These are phyloP conservation scores for Pichia terricola DNA, from an alignment of 1,139 yeast genomes.

Conservation along the genomic window DNA sequence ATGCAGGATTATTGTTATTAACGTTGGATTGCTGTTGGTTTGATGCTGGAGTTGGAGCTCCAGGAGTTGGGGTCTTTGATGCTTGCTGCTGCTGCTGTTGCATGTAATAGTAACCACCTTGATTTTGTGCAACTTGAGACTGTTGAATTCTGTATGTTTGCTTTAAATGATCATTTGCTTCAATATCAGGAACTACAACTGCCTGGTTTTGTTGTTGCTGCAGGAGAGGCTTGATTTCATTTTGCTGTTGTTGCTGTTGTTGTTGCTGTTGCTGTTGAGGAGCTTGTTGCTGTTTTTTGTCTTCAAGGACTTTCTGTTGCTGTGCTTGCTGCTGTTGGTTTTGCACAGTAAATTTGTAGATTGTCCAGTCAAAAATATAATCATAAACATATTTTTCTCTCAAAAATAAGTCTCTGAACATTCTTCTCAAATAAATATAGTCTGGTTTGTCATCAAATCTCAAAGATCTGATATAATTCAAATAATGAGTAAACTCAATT, in stretches of 20 bases:
- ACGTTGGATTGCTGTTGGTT: background rate
- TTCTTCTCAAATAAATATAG: slow-evolving; percentile 77
- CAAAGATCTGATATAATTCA: slow-evolving; percentile 81
- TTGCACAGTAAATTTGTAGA: slow-evolving; percentile 65
- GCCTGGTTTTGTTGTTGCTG: slow-evolving; percentile 25
- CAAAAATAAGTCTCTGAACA: slow-evolving; percentile 81
- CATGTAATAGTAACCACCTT: slow-evolving; percentile 7
- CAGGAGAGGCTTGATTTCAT: slow-evolving; percentile 20
- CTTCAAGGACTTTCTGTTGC: slow-evolving; percentile 24
- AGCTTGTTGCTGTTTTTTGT: slow-evolving; percentile 9
- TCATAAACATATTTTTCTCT: slow-evolving; percentile 89
- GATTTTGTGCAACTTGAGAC: slow-evolving; percentile 14
- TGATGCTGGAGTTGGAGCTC: background rate
- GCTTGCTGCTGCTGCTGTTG: slow-evolving; percentile 12
- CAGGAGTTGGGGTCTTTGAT: slow-evolving; percentile 4
- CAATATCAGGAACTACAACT: slow-evolving; percentile 24
- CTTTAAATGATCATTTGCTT: slow-evolving; percentile 11
- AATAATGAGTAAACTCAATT: slow-evolving; percentile 76
- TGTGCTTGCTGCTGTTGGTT: slow-evolving; percentile 49
- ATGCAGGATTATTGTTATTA: slow-evolving; percentile 23
- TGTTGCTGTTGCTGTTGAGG: slow-evolving; percentile 9
- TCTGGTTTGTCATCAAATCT: slow-evolving; percentile 97
- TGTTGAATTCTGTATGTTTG: slow-evolving; percentile 12
- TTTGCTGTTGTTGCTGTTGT: slow-evolving; percentile 7
- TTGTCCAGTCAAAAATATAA: slow-evolving; percentile 95